Evolutionary conservation across 228 moss, liverwort and hornwort species (phyloP).

Genomic region (Sphagnum fallax): DNA sequence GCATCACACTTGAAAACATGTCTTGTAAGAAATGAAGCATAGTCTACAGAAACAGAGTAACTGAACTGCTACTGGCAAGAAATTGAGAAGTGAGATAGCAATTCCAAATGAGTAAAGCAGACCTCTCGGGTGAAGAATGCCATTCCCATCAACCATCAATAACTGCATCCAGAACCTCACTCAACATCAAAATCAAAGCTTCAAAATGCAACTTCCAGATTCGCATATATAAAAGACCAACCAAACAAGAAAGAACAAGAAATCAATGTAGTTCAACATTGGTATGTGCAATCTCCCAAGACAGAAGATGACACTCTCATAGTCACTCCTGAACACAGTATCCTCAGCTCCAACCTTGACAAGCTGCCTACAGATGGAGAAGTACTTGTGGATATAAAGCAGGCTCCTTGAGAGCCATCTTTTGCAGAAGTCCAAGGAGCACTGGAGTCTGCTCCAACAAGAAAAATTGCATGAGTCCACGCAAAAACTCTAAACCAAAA

Average conservation of each 20-base stretch:
- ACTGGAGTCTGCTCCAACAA: constrained; percentile 55
- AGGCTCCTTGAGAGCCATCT: constrained; percentile 41
- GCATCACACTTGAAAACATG: too few species aligned
- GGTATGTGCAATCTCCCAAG: not conserved
- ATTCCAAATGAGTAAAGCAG: not conserved
- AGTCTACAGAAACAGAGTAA: too few species aligned
- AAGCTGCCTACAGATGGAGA: not conserved
- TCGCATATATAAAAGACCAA: too few species aligned
- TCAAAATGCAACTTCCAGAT: not conserved
- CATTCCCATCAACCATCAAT: constrained; percentile 97
- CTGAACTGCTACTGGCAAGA: too few species aligned
- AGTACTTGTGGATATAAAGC: constrained; percentile 76
- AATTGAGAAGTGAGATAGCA: too few species aligned
- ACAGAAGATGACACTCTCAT: not conserved
- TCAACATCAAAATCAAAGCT: not conserved
- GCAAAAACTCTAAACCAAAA: not conserved
- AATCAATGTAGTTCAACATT: not conserved
- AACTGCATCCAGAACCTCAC: constrained; percentile 35
- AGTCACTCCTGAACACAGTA: not conserved
- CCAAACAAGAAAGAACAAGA: too few species aligned
- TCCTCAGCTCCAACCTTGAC: too few species aligned
- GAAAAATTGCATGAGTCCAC: not conserved
- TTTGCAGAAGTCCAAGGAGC: constrained; percentile 69
- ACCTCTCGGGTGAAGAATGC: constrained; percentile 97
- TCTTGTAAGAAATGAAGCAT: too few species aligned